A percentile compares a stretch with the other conserved stretches of the same genome.
phyloP scores from a whole-genome alignment of 805 yeast genomes.

The Ogataea dorogensis region DNA sequence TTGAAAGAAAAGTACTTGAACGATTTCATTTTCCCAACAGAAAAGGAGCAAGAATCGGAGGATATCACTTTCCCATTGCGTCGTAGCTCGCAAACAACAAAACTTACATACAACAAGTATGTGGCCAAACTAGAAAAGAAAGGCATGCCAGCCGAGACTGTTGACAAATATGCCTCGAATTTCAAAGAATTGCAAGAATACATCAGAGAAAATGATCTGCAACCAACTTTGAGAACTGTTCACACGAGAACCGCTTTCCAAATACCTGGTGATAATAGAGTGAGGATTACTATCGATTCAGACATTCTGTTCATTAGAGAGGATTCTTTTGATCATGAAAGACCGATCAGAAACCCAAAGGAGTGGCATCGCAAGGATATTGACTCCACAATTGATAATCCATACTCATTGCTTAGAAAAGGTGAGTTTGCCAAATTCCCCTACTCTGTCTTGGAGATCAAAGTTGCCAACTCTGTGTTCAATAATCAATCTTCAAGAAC shows the following conservation, averaged over 20 bases:
- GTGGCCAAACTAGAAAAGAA: slow-evolving; percentile 61
- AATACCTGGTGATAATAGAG: slow-evolving; percentile 95
- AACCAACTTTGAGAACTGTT: slow-evolving; percentile 83
- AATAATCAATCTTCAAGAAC: slow-evolving; percentile 49
- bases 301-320: slow-evolving; percentile 87
- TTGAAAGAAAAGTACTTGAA: slow-evolving; percentile 82
- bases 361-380: slow-evolving; percentile 93
- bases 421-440: slow-evolving; percentile 88
- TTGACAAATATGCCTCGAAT: slow-evolving; percentile 52
- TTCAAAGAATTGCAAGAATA: slow-evolving; percentile 61
- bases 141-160: slow-evolving; percentile 50
- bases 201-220: slow-evolving; percentile 62
- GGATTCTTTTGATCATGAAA: slow-evolving; percentile 76
- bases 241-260: slow-evolving; percentile 95
- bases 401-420: slow-evolving; percentile 70
- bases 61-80: slow-evolving; percentile 31
- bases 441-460: slow-evolving; percentile 83
- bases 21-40: slow-evolving; percentile 49
- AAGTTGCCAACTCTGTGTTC: slow-evolving; percentile 44
- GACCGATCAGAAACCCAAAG: slow-evolving; percentile 86
- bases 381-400: slow-evolving; percentile 71
- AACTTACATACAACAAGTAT: slow-evolving; percentile 42
- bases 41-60: slow-evolving; percentile 31
- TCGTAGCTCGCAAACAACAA: slow-evolving; percentile 12
- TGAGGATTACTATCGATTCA: slow-evolving; percentile 86